A percentile compares a stretch with the other conserved stretches of the same genome.
Evolutionary conservation across 345 rosid genomes (phyloP).

Genomic region (Abelmoschus esculentus): DNA sequence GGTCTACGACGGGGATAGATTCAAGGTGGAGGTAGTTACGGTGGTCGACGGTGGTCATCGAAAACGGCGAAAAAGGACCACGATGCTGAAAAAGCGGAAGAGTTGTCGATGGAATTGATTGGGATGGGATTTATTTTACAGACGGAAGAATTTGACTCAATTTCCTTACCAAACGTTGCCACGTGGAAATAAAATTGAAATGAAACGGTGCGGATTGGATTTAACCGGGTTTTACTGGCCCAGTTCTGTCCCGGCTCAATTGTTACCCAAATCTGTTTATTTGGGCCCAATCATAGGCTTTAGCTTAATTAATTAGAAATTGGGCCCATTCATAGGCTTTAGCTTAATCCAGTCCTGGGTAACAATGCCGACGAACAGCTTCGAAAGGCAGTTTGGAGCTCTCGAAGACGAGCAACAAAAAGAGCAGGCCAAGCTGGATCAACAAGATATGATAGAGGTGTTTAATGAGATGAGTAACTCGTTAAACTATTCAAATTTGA

Average conservation of each 20-base stretch:
- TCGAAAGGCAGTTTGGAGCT: too few relatives aligned
- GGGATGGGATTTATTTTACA: neutral
- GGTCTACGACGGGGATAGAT: slow-evolving; percentile 53
- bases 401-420: too few relatives aligned
- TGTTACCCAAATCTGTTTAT: neutral
- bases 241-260: neutral
- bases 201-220: neutral
- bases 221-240: neutral
- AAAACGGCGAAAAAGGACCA: slow-evolving; percentile 6
- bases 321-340: too few relatives aligned
- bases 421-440: too few relatives aligned
- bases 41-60: slow-evolving; percentile 39
- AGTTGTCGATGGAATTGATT: neutral
- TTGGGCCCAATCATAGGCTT: neutral
- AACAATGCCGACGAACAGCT: too few relatives aligned
- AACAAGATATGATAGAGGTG: too few relatives aligned
- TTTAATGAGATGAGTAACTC: too few relatives aligned
- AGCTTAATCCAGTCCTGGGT: too few relatives aligned
- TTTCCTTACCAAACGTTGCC: neutral
- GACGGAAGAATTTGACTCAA: neutral
- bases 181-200: neutral
- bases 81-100: neutral
- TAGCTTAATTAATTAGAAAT: neutral
- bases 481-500: too few relatives aligned
- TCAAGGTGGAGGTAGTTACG: slow-evolving; percentile 19